Base-by-base conservation (phyloP, 768 basidiomycete species). In the Filobasidium wieringae region DNA sequence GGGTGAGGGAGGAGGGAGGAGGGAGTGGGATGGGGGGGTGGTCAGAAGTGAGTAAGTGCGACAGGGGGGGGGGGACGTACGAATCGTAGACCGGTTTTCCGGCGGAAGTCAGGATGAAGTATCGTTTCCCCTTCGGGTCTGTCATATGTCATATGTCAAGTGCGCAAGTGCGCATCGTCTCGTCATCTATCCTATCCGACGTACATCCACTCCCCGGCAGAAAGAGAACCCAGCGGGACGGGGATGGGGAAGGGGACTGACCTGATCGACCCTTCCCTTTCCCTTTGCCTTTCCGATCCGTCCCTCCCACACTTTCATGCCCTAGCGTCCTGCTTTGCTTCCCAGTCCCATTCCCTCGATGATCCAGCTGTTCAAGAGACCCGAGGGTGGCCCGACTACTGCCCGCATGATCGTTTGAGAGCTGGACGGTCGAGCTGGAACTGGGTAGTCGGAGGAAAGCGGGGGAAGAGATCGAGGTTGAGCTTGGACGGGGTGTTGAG, bases 61-160 rank as follows among this genome's bases (percentile, higher is more conserved):
- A n/a, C n/a, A n/a, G n/a, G n/a, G n/a, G n/a, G n/a, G n/a, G n/a
- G n/a, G 40, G 34, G 34, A 64, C 77, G 59, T 72, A 87, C 91
- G 87, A 88, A 40, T 83, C 79, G 68, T 87, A 99, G 11, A 99
- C 91, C n/a, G 92, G 92, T 73, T 99, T 97, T 29, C 95, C 95
- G 30, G 95, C 95, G 61, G 92, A 84, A 0, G 92, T 96, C 19
- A 97, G 79, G 15, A 96, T 81, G 68, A 87, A 95, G 72, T 96
- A 99, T 68, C 88, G 82, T 47, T 47, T 47, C 14, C 43, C 43
- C 24, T 47, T 47, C n/a, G n/a, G n/a, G n/a, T n/a, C n/a, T n/a
- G n/a, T n/a, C n/a, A n/a, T n/a, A n/a, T n/a, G n/a, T n/a, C n/a
- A n/a, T n/a, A n/a, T n/a, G n/a, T n/a, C n/a, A n/a, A n/a, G n/a